phyloP scores from a whole-genome alignment of 441 rosid genomes.

The Erysimum cheiri region DNA sequence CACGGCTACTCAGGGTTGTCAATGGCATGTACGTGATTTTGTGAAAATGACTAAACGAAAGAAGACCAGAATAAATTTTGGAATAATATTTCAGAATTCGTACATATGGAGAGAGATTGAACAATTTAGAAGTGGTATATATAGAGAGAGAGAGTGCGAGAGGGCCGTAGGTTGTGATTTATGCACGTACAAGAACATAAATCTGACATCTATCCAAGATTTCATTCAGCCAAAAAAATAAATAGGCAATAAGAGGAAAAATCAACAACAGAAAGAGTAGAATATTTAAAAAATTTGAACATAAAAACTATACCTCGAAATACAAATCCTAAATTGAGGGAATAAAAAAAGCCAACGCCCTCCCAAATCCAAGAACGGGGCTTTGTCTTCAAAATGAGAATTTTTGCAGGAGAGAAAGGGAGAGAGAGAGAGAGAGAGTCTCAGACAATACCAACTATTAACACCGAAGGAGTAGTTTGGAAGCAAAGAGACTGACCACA shows the following conservation, averaged over 20 bases:
- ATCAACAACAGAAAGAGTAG: not conserved
- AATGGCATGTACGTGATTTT: too few species aligned
- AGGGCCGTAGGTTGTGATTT: not conserved
- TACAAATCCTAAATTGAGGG: slow-evolving; percentile 32
- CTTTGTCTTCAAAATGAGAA: slow-evolving; percentile 37
- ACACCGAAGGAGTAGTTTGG: slow-evolving; percentile 34
- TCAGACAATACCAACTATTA: slow-evolving; percentile 29
- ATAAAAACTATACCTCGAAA: slow-evolving; percentile 39
- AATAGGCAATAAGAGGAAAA: not conserved
- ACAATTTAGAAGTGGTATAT: not conserved
- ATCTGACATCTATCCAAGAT: not conserved
- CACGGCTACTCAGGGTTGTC: too few species aligned
- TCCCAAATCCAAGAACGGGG: slow-evolving; percentile 36
- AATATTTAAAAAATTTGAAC: slow-evolving; percentile 15
- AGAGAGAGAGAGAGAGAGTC: slow-evolving; percentile 19
- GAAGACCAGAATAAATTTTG: too few species aligned
- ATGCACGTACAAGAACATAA: not conserved
- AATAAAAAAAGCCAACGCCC: slow-evolving; percentile 36
- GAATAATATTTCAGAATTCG: too few species aligned
- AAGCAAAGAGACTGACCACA: slow-evolving; percentile 37
- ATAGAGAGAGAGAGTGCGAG: not conserved
- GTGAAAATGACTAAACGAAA: too few species aligned
- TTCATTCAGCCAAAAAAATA: not conserved
- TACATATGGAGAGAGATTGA: too few species aligned
- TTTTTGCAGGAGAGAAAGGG: not conserved